Evolutionary conservation across 1,284 basidiomycete genomes (phyloP), one percentile per base, ranked within the genome.

Genomic region (Malassezia arunalokei): DNA sequence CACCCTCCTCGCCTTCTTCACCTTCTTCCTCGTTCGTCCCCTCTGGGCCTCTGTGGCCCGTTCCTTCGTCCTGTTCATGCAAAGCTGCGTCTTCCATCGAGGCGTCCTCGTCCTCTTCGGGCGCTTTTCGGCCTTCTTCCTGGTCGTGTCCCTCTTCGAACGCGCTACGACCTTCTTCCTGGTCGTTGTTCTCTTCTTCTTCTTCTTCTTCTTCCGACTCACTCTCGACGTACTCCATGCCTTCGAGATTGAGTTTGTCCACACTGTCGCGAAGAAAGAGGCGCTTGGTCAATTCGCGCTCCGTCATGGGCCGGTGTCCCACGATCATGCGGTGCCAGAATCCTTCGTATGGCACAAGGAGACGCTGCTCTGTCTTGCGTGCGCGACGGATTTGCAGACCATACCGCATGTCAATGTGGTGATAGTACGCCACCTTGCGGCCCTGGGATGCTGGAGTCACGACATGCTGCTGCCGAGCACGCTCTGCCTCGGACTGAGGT

Each of bases 351-450:
- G 56, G 51, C 42, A 54, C 35, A 9, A 49, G 37, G 3, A 47
- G 51, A 24, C 32, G 30, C 30, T 38, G 49, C 53, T 58, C 48
- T 53, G 62, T 33, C 58, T 56, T 38, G 56, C 59, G 53, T 20
- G 44, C 43, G 5, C 66, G 59, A 50, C 64, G 64, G n/a, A 68
- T 59, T 31, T 63, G 59, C 8, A 68, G 58, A 14, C 60, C 63
- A 56, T 63, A 68, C 9, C 64, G 63, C 63, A 68, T 66, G 38
- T 53, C 59, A 11, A 68, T 52, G 38, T 58, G 66, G 58, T 68
- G 66, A 56, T 66, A 68, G 57, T 66, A 68, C 15, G 66, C 66
- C 12, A 57, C 59, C 41, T 62, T 62, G 58, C 63, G 62, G 29
- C 60, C 60, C 37, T 47, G 56, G 9, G 51, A 47, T 2, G 46